phyloP scores from a whole-genome alignment of 768 basidiomycete genomes.

The Agrocybe pediades region DNA sequence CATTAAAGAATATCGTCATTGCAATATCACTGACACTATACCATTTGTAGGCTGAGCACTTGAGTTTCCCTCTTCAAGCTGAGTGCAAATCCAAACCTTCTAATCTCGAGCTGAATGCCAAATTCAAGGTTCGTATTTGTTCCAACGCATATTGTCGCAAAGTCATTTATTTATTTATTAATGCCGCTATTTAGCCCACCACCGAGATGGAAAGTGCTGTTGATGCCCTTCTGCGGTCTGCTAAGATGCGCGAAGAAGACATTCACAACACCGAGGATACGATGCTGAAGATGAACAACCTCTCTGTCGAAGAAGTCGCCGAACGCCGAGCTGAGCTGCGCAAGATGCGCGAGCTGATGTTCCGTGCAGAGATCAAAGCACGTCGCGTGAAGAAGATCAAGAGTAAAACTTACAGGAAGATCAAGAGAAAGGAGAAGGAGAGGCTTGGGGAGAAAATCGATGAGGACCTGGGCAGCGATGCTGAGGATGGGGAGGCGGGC shows the following conservation, averaged over 20 bases:
- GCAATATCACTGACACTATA: conserved; percentile 7
- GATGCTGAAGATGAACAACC: conserved; percentile 73
- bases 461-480: conserved; percentile 44
- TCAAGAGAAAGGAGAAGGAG: conserved; percentile 78
- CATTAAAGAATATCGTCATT: neutral
- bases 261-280: conserved; percentile 75
- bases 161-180: neutral
- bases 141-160: neutral
- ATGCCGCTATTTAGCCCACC: conserved; percentile 55
- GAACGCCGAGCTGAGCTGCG: conserved; percentile 80
- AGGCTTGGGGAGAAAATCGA: conserved; percentile 55
- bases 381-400: conserved; percentile 94
- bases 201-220: conserved; percentile 86
- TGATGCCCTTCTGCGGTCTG: conserved; percentile 76
- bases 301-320: conserved; percentile 85
- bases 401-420: conserved; percentile 87
- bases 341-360: conserved; percentile 90
- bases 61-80: conserved; percentile 84
- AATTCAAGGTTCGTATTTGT: conserved; percentile 70
- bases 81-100: conserved; percentile 57
- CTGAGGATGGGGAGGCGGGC: conserved; percentile 37
- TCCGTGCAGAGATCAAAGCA: conserved; percentile 89
- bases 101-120: conserved; percentile 75
- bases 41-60: conserved; percentile 68
- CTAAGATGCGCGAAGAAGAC: conserved; percentile 82